Evolutionary conservation across 345 rosid genomes (phyloP), one percentile per base, ranked within the genome.

Genomic region (Salix udensis): DNA sequence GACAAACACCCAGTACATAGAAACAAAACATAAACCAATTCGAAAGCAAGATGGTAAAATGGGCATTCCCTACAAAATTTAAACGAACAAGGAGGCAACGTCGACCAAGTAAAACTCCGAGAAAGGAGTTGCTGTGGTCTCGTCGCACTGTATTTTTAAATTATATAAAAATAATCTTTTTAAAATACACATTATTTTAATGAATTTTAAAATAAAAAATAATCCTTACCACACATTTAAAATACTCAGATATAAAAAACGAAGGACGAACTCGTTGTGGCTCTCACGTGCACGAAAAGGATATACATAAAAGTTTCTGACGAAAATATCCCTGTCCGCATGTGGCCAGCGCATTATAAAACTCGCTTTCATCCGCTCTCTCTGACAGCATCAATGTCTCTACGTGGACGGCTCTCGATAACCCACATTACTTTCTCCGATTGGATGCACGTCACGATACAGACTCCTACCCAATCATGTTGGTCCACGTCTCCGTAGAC

Each of bases 401-500:
- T 36, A 83, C 89, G 88, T 85, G 92, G 86, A n/a, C 78, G 76
- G 81, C 1, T 8, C 0, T 0, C 4, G 53, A 48, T 2, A 16
- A 0, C 66, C 80, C 85, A 82, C 31, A 0, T 79, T 14, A 40
- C 74, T 6, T 7, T 1, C 34, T 6, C n/a, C 6, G 0, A 86
- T 71, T 84, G 84, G 87, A 19, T 31, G 8, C 1, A 10, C 2
- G 6, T 58, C 74, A 48, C 78, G 37, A 66, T 84, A 10, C 0
- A 42, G 46, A 42, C 23, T 40, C 71, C 62, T 15, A 26, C 66
- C 70, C 28, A 8, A 1, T n/a, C 21, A 2, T 44, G 26, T 88
- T 89, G 82, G 84, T 40, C 85, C 87, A 84, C 88, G 87, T 79
- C 21, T 74, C 60, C 1, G 5, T 7, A 19, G 44, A 65, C 75